Evolutionary conservation across 495 filamentous ascomycete species (phyloP), one percentile per base, ranked within the genome.

Genomic region (Xeromyces bisporus): DNA sequence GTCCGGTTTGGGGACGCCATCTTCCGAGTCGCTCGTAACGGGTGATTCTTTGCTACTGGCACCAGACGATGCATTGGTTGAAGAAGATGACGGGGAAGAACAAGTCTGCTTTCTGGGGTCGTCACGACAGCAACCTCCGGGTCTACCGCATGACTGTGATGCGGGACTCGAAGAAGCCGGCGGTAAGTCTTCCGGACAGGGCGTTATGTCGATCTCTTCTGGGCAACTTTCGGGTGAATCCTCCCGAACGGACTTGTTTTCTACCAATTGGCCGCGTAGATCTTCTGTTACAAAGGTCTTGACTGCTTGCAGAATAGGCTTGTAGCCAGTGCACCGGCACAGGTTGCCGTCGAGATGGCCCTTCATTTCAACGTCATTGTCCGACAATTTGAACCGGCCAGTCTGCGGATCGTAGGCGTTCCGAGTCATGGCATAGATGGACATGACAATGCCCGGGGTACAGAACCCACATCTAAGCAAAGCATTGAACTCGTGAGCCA

Each of bases 361-460:
- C 10, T 80, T 81, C 54, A 89, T 80, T 50, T 92, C 82, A 32
- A 92, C 61, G 32, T 83, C 77, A 43, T 79, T 67, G 41, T 81
- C 70, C 20, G 67, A 72, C 11, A 40, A 42, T 23, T 41, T 8
- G 31, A 45, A 45, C n/a, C 15, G 7, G 28, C 7, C 39, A 35
- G 26, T 38, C 34, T 18, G 44, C 26, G 74, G 80, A 32, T 50
- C 64, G 15, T 62, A 55, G 44, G 76, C 71, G 47, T 86, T 93
- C 36, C 78, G 65, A 26, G 89, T 60, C 31, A 93, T 65, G 9
- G 86, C 46, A 38, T 54, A 54, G 3, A 56, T 39, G 12, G 69
- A 68, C 89, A 97, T 96, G 33, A 94, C 86, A 51, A 97, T 97
- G 7, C 89, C 89, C 2, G 87, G 89, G 3, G 89, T 96, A 47